Base-by-base conservation (phyloP, 2,329 filamentous ascomycete species). In the Apiospora pterosperma region DNA sequence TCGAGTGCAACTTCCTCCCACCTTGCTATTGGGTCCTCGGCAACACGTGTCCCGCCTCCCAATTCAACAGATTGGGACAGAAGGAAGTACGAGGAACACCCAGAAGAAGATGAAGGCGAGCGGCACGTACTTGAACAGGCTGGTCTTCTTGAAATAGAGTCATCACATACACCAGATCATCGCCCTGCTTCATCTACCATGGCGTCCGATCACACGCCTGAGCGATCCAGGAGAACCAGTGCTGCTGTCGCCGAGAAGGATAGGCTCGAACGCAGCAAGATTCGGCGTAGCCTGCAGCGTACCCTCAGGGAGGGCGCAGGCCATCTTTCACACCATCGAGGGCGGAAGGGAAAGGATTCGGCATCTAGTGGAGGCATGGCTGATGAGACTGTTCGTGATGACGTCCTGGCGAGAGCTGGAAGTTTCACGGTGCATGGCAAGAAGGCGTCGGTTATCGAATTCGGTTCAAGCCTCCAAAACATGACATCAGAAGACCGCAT, bases 351-450 rank as follows among this genome's bases (percentile, higher is more conserved):
- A 61, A 92, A 89, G 73, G 93, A 96, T 61, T 90, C 89, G 4
- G 80, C 84, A 3, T 88, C 88, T 3, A 90, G 86, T 44, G 81
- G 82, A n/a, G 73, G 68, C 19, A 78, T 83, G 52, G 78, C 77
- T 12, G 85, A 87, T 38, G 86, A 87, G 21, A 80, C 69, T 36
- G 68, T 76, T 67, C 72, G 85, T 79, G 81, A 91, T 41, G 91
- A 92, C 69, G 88, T 91, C 12, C 83, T 99, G 14, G 83, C 91
- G 7, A 88, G 96, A 59, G 90, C 91, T 14, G 93, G 93, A 5
- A 97, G 92, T 71, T 99, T 99, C 76, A 97, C 96, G 4, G 90
- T 99, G 4, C 96, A 99, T 73, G 95, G 96, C 66, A 99, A 98
- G 81, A 98, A 99, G 78, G 96, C 96, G 3, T 97, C 93, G 1